Conservation (phyloP, 2,329 filamentous ascomycete species). For the Aaosphaeria arxii region DNA sequence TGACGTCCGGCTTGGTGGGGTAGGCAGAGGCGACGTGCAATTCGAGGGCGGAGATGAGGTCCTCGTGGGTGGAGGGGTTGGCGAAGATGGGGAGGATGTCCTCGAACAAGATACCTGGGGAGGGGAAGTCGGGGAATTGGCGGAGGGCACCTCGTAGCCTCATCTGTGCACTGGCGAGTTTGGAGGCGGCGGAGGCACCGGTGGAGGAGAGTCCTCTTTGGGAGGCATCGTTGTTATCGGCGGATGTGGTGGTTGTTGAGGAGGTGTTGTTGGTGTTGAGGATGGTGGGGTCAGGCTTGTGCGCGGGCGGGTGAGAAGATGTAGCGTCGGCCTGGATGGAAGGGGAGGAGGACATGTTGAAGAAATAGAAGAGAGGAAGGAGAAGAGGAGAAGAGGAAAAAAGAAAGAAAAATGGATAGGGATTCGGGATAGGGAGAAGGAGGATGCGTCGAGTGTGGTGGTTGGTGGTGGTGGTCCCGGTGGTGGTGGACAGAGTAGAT, state of each 20-base stretch:
- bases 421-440: neutral
- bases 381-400: slow-evolving; percentile 12
- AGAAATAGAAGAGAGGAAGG: slow-evolving; percentile 26
- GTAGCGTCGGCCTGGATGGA: slow-evolving; percentile 19
- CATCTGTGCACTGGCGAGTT: slow-evolving; percentile 59
- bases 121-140: slow-evolving; percentile 88
- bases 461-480: too few relatives aligned
- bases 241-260: slow-evolving; percentile 17
- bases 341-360: slow-evolving; percentile 14
- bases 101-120: slow-evolving; percentile 90
- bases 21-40: slow-evolving; percentile 71
- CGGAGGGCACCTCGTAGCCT: slow-evolving; percentile 71
- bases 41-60: slow-evolving; percentile 80
- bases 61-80: slow-evolving; percentile 67
- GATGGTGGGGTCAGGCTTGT: slow-evolving; percentile 33
- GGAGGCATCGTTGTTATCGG: slow-evolving; percentile 37
- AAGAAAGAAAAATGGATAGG: slow-evolving; percentile 8
- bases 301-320: slow-evolving; percentile 27
- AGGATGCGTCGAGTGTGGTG: too few relatives aligned
- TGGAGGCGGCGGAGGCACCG: slow-evolving; percentile 40
- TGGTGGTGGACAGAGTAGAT: too few relatives aligned
- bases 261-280: slow-evolving; percentile 2
- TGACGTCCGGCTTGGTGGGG: slow-evolving; percentile 74
- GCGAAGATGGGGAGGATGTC: slow-evolving; percentile 97
- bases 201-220: slow-evolving; percentile 37